Base-by-base conservation (phyloP, 208 protist species). In the Trypanosomatidae sp. region DNA sequence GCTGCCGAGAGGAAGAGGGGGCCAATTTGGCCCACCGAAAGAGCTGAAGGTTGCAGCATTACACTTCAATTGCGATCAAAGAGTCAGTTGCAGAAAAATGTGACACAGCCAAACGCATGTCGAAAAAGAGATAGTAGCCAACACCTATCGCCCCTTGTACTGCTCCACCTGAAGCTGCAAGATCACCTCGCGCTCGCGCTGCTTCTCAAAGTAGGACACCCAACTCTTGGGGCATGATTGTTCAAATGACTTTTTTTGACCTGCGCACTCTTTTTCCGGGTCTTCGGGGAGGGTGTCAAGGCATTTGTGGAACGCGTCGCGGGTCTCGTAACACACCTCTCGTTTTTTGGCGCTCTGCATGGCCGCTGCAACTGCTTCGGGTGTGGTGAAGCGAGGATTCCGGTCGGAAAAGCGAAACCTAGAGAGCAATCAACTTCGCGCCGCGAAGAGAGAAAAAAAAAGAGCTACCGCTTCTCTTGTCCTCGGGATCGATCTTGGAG, bases 141-240 rank as follows among this genome's bases (percentile, higher is more conserved):
- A 36, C 33, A 62, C 58, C 66, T 70, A 79, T 9, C 73, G 70
- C 3, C 76, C 80, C 36, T 83, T 91, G 68, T 82, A 84, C 69
- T 89, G 88, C 25, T 92, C 87, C 43, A 93, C 79, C 67, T 95
- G 88, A 39, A 93, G 59, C 76, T 91, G 85, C 67, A 95, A 77
- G 78, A 95, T 92, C 52, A 92, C 77, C 69, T 95, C 88, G 25
- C 91, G 84, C 72, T 95, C 88, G 15, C 88, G 79, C 64, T 95
- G 91, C 71, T 95, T 93, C 56, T 91, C 87, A 81, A 95, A 95
- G 75, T 93, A 93, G 2, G 77, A 84, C 52, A 91, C 73, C 88
- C 91, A 95, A 71, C 88, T 93, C 62, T 79, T 70, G 8, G 91
- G 91, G 58, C 91, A 95, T 22, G 83, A 79, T 17, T 87, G 71